Evolutionary conservation across 345 rosid genomes (phyloP), one percentile per base, ranked within the genome.

Genomic region (Populus pruinosa): DNA sequence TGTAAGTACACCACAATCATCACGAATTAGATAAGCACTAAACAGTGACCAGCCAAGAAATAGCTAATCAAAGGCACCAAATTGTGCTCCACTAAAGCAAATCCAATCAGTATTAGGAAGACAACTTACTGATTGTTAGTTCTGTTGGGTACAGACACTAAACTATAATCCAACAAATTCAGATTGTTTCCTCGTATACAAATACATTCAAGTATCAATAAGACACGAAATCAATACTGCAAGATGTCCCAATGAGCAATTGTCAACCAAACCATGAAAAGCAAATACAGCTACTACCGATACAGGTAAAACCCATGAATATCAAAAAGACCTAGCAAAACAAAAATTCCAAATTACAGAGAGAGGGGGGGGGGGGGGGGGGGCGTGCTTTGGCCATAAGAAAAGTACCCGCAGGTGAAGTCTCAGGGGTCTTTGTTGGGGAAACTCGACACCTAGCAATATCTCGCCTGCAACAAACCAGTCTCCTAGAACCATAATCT

Each of bases 341-440:
- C 25, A 38, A 13, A 17, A 76, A 41, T 18, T 35, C 44, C 2
- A 64, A 11, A 50, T 20, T 49, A 36, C 0, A 21, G 3, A 11
- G 70, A 70, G 67, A 70, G 35, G 33, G 36, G 69, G 59, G 70
- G 69, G 7, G 31, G 44, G 36, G 12, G 69, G 59, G 70, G 69
- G 7, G 31, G 44, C 29, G 12, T 20, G 50, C 29, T 5, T 8
- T 18, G 20, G 49, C 50, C 71, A 39, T 70, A 73, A 63, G 69
- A 50, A 44, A 12, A 80, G 12, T 91, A 92, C 99, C 97, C 69
- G 80, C 67, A 39, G 89, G 85, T 76, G 83, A 62, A 75, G 80
- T 80, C 72, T 89, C 91, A 2, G 89, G 88, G 75, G 94, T 74
- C 83, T 85, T 92, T 2, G 96, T 91, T 8, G 96, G 87, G 77